These are phyloP conservation scores for Pythium folliculosum DNA, from an alignment of 352 stramenopile species.

Conservation along the genomic window DNA sequence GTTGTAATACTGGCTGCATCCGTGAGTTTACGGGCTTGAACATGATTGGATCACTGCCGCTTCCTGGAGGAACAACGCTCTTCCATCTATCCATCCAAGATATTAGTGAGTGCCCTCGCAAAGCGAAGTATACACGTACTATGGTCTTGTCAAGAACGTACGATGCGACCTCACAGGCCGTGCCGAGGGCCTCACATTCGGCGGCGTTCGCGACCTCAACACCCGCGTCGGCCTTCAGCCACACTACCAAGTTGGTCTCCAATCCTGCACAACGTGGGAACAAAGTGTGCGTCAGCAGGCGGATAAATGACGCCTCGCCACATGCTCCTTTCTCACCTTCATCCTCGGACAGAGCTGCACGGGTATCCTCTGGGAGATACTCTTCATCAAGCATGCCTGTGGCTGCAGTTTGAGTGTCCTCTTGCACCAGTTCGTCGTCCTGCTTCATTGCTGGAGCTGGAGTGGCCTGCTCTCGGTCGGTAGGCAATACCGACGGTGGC, in stretches of 20 bases:
- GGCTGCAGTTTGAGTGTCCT: not conserved
- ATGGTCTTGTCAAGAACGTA: slow-evolving; percentile 31
- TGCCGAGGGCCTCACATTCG: slow-evolving; percentile 37
- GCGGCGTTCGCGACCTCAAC: slow-evolving; percentile 46
- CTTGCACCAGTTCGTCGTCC: not conserved
- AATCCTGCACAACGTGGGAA: slow-evolving; percentile 24
- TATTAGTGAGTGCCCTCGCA: too few relatives aligned
- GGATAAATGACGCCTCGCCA: not conserved
- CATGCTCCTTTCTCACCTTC: not conserved
- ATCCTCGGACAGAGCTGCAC: not conserved
- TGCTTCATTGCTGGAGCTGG: not conserved
- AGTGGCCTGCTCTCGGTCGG: not conserved
- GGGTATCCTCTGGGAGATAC: not conserved
- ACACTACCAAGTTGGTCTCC: slow-evolving; percentile 38
- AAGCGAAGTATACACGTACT: too few relatives aligned
- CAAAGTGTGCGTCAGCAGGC: too few relatives aligned
- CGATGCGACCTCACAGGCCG: slow-evolving; percentile 46
- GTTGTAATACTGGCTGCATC: slow-evolving; percentile 36
- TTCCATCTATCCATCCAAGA: slow-evolving; percentile 16
- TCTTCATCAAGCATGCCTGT: not conserved
- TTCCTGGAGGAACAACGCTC: not conserved
- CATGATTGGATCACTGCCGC: not conserved
- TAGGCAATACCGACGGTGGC: not conserved
- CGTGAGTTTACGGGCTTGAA: slow-evolving; percentile 20
- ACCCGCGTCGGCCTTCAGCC: slow-evolving; percentile 53